Conservation (phyloP, 2,329 filamentous ascomycete species). For the Botrytis sinoallii region DNA sequence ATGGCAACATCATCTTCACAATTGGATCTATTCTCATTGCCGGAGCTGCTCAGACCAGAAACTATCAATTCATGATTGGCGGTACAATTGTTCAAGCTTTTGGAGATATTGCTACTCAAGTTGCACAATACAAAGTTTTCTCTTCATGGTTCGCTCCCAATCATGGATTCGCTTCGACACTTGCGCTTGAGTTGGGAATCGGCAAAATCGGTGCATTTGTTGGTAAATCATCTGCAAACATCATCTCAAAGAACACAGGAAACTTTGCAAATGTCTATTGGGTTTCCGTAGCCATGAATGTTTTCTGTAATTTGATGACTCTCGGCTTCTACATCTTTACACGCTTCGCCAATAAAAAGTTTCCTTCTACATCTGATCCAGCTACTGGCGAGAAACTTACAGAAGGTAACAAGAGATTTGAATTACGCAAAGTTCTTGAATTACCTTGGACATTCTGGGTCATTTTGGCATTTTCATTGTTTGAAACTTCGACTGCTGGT, state of each 20-base stretch:
- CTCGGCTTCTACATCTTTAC: conserved; percentile 55
- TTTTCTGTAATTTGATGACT: conserved; percentile 58
- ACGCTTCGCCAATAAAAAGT: conserved; percentile 38
- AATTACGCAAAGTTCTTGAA: conserved; percentile 52
- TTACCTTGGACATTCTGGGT: conserved; percentile 60
- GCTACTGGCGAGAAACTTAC: conserved; percentile 58
- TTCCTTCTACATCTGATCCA: conserved; percentile 41
- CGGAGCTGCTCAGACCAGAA: conserved; percentile 53
- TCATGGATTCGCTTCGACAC: conserved; percentile 59
- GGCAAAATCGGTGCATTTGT: conserved; percentile 60
- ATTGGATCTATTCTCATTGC: conserved; percentile 58
- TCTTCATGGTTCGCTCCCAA: conserved; percentile 62
- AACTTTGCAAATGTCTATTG: conserved; percentile 62
- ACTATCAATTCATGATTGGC: conserved; percentile 58
- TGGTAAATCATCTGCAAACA: conserved; percentile 57
- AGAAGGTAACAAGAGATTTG: conserved; percentile 57
- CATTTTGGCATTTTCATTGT: conserved; percentile 53
- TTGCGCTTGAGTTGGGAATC: conserved; percentile 58
- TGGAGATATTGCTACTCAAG: conserved; percentile 62
- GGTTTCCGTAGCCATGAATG: conserved; percentile 60
- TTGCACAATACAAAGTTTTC: conserved; percentile 64
- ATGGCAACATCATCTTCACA: conserved; percentile 59
- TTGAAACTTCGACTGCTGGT: conserved; percentile 54
- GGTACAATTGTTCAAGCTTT: conserved; percentile 46
- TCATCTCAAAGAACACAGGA: conserved; percentile 45